phyloP scores from a whole-genome alignment of 164 flowering plant species.

The Liriodendron chinense region DNA sequence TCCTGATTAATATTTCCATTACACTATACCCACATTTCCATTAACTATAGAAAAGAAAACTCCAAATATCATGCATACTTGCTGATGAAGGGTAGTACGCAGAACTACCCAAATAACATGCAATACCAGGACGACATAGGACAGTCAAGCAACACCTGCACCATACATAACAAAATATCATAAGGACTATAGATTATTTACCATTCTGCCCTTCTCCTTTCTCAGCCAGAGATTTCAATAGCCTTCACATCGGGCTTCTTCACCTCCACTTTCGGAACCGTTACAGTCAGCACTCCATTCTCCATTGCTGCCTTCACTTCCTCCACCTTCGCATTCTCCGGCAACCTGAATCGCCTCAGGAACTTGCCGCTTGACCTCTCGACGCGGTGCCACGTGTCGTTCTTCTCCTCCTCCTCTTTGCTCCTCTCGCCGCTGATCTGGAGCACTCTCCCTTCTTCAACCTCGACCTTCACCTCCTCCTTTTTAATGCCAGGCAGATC shows the following conservation, averaged over 20 bases:
- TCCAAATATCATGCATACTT: too few relatives aligned
- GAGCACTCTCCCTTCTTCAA: conserved; percentile 39
- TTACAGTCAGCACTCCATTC: conserved; percentile 36
- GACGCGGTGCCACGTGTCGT: conserved; percentile 29
- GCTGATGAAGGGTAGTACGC: too few relatives aligned
- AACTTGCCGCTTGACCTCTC: conserved; percentile 40
- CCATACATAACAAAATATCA: too few relatives aligned
- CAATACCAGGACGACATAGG: too few relatives aligned
- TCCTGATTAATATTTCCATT: too few relatives aligned
- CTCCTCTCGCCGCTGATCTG: conserved; percentile 38
- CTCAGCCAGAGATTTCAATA: conserved; percentile 29
- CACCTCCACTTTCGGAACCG: conserved; percentile 32
- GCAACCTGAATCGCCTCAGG: conserved; percentile 32
- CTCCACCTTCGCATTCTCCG: conserved; percentile 36
- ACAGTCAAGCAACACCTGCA: too few relatives aligned
- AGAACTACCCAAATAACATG: too few relatives aligned
- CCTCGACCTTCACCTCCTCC: conserved; percentile 40
- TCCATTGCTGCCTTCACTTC: conserved; percentile 33
- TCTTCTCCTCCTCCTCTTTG: conserved; percentile 33
- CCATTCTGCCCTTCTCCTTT: background rate
- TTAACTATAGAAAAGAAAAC: too few relatives aligned
- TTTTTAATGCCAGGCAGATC: conserved; percentile 40
- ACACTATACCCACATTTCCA: too few relatives aligned
- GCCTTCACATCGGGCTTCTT: conserved; percentile 26
- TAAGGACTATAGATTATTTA: too few relatives aligned